Percentiles rank a stretch among this genome's conserved stretches.
Evolutionary conservation across 202 grass and related monocot species (phyloP).

Genomic region (Brachypodium distachyon): DNA sequence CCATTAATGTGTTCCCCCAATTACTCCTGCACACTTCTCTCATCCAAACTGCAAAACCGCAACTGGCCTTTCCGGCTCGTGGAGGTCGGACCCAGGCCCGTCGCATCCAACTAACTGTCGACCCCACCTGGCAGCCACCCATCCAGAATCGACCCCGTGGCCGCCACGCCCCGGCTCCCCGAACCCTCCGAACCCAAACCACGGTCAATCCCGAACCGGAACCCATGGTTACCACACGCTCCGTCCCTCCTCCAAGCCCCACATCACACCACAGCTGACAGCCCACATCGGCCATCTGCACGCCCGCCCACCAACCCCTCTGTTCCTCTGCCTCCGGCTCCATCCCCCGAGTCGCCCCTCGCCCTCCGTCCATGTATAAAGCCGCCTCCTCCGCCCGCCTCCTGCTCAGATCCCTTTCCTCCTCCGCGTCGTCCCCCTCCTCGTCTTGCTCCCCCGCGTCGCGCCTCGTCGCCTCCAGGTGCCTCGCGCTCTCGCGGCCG

Average conservation of each 20-base stretch:
- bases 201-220: background rate
- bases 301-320: background rate
- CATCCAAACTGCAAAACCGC: background rate
- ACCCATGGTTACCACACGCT: background rate
- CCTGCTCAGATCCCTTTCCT: slow-evolving; percentile 37
- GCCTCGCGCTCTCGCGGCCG: slow-evolving; percentile 20
- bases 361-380: slow-evolving; percentile 63
- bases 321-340: background rate
- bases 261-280: background rate
- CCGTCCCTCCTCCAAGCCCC: background rate
- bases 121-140: background rate
- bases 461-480: slow-evolving; percentile 13
- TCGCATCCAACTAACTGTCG: background rate
- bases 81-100: background rate
- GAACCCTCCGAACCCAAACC: background rate
- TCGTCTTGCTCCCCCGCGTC: background rate
- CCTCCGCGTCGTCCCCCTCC: background rate
- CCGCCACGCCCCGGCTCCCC: background rate
- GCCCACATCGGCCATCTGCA: background rate
- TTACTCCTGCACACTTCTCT: background rate
- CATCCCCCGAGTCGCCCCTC: background rate
- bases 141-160: background rate
- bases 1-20: too few relatives aligned
- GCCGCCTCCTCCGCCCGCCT: slow-evolving; percentile 45
- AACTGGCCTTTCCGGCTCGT: background rate